Evolutionary conservation across 306 rosid genomes (phyloP).

Genomic region (Dalbergia oliveri): DNA sequence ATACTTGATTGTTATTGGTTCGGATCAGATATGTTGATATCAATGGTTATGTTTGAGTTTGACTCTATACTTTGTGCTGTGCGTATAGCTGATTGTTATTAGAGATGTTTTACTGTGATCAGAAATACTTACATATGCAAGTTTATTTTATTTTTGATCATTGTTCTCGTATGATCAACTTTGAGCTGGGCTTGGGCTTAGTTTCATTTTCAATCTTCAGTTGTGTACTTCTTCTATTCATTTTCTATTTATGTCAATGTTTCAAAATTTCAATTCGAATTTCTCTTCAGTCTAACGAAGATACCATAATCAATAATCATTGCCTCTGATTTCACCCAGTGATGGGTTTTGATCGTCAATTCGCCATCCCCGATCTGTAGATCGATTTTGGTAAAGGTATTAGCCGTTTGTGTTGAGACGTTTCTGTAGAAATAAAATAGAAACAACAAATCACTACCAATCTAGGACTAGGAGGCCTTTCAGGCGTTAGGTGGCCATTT

Average conservation of each 20-base stretch:
- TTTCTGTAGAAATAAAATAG: neutral
- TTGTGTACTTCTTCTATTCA: neutral
- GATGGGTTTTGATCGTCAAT: slow-evolving; percentile 8
- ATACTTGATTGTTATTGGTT: slow-evolving; percentile 24
- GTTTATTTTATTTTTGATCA: slow-evolving; percentile 6
- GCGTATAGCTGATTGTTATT: neutral
- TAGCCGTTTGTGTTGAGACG: slow-evolving; percentile 38
- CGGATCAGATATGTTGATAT: slow-evolving; percentile 24
- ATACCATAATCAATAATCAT: neutral
- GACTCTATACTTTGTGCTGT: neutral
- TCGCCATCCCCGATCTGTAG: slow-evolving; percentile 42
- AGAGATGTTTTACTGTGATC: slow-evolving; percentile 5
- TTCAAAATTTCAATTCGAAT: slow-evolving; percentile 19
- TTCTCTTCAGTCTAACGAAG: neutral
- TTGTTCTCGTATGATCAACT: neutral
- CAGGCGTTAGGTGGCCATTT: slow-evolving; percentile 45
- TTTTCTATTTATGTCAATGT: neutral
- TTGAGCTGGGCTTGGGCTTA: neutral
- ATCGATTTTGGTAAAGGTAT: slow-evolving; percentile 35
- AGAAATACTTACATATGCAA: neutral
- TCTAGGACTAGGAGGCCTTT: slow-evolving; percentile 1
- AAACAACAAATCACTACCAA: neutral
- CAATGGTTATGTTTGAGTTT: neutral
- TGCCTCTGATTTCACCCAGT: slow-evolving; percentile 9
- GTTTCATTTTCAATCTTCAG: slow-evolving; percentile 28